These are phyloP conservation scores for Arachnomyces sp. DNA, from an alignment of 2,329 filamentous ascomycete species.

Conservation along the genomic window DNA sequence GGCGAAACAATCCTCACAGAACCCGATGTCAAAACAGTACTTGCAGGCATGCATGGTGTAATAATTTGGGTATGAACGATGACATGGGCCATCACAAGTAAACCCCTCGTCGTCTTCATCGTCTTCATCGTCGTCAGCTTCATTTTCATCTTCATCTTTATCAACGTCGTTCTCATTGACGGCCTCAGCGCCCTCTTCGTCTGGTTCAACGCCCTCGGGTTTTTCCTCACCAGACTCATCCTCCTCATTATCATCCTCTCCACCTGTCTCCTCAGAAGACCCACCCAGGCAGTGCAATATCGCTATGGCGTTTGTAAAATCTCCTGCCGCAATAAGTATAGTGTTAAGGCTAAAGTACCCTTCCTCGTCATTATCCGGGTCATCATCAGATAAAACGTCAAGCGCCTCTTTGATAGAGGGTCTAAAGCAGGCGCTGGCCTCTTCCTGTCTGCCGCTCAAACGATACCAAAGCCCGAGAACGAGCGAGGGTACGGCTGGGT, in stretches of 20 bases:
- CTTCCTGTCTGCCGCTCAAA: constrained; percentile 7
- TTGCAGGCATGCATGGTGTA: constrained; percentile 5
- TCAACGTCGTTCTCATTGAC: no score
- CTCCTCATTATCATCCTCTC: no score
- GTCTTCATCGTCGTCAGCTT: neutral
- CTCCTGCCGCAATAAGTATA: neutral
- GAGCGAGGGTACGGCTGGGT: neutral
- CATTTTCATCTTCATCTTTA: constrained; percentile 3
- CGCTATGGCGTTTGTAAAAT: constrained; percentile 1
- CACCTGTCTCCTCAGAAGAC: no score
- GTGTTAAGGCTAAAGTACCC: neutral
- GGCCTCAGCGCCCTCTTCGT: no score
- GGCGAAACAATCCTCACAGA: constrained; percentile 8
- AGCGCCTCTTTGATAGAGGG: constrained; percentile 5
- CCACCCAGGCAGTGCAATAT: neutral
- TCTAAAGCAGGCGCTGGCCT: constrained; percentile 7
- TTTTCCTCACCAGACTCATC: no score
- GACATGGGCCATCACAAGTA: constrained; percentile 6
- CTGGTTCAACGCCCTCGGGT: no score
- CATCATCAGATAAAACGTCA: constrained; percentile 9
- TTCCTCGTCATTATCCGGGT: constrained; percentile 7
- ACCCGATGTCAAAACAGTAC: constrained; percentile 8
- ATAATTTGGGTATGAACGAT: neutral
- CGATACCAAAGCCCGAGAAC: constrained; percentile 9
- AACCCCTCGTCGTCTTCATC: neutral